A percentile compares a stretch with the other conserved stretches of the same genome.
Conservation (phyloP, 352 stramenopile species). For the Globisporangium takayamanum region DNA sequence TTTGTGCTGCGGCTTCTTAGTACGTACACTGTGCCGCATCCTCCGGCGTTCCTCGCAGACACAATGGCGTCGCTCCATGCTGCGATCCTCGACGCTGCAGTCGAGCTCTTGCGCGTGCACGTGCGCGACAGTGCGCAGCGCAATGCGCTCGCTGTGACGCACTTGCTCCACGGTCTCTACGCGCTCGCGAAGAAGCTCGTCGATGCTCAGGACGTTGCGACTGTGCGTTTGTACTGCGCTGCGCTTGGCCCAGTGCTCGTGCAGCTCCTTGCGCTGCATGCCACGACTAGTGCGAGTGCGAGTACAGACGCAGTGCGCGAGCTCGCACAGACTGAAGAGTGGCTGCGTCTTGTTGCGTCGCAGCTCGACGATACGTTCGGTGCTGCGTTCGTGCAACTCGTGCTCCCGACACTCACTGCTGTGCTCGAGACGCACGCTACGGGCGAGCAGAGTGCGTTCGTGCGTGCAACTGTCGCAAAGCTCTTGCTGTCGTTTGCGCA, state of each 20-base stretch:
- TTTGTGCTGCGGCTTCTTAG: conserved; percentile 34
- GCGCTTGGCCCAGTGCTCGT: conserved; percentile 35
- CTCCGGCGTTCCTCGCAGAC: conserved; percentile 21
- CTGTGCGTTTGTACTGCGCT: conserved; percentile 38
- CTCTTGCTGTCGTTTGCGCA: conserved; percentile 50
- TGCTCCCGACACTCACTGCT: conserved; percentile 45
- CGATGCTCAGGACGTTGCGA: conserved; percentile 26
- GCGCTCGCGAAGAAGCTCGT: conserved; percentile 39
- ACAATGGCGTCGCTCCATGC: conserved; percentile 34
- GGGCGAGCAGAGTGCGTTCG: conserved; percentile 1
- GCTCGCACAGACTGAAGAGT: conserved; percentile 35
- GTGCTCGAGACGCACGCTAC: conserved; percentile 27
- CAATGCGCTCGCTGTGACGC: conserved; percentile 14
- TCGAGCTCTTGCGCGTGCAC: conserved; percentile 15
- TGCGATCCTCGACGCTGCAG: conserved; percentile 17
- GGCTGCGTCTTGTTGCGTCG: conserved; percentile 37
- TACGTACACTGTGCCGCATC: conserved; percentile 32
- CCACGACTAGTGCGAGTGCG: conserved; percentile 4
- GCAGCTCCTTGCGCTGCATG: conserved; percentile 11
- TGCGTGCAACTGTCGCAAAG: conserved; percentile 21
- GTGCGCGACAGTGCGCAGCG: conserved; percentile 16
- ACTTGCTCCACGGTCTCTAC: conserved; percentile 31
- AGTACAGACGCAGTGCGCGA: conserved; percentile 18
- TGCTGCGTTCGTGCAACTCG: conserved; percentile 43
- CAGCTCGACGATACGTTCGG: conserved; percentile 45